Evolutionary conservation across 2,329 filamentous ascomycete species (phyloP), one percentile per base, ranked within the genome.

Genomic region (Aspergillus latus): DNA sequence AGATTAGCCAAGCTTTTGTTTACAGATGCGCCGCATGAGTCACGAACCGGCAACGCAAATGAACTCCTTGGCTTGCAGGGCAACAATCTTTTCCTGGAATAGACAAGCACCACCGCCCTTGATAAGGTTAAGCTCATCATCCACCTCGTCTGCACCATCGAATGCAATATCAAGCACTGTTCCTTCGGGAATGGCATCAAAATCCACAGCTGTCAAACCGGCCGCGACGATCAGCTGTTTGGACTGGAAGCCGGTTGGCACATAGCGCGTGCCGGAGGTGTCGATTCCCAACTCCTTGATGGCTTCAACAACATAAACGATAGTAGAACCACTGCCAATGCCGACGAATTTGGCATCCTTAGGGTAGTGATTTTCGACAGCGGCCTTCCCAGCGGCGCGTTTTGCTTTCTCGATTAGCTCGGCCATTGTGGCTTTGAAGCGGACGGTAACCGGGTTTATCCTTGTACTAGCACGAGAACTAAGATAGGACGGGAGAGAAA

Each of bases 91-190:
- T 78, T 99, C 94, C 75, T 97, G 94, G 78, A 96, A 96, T 55
- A 97, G 78, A 75, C 94, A 99, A n/a, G 92, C 94, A 57, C 94
- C 94, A 49, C 94, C 94, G 53, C 94, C 94, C 79, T 97, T 97
- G 79, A 99, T 97, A 70, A 93, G 91, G 76, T 97, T 99, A 58
- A 99, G 78, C 51, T 95, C 89, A 46, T 90, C 87, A 71, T 99
- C 94, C 32, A 99, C 92, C 78, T 99, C 94, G 72, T 99, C 94
- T 3, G 94, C 94, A 52, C 94, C 94, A 70, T 99, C 94, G 71
- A 99, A 99, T 49, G 89, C 90, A 15, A 97, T 88, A 68, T 97
- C 93, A 29, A 99, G 82, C 70, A 86, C 73, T 11, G 78, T 77
- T 52, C 81, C 80, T 40, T 80, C 71, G 1, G 89, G 88, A 13